Base-by-base conservation (phyloP, 495 filamentous ascomycete species). In the Staphylotrichum longicolle region DNA sequence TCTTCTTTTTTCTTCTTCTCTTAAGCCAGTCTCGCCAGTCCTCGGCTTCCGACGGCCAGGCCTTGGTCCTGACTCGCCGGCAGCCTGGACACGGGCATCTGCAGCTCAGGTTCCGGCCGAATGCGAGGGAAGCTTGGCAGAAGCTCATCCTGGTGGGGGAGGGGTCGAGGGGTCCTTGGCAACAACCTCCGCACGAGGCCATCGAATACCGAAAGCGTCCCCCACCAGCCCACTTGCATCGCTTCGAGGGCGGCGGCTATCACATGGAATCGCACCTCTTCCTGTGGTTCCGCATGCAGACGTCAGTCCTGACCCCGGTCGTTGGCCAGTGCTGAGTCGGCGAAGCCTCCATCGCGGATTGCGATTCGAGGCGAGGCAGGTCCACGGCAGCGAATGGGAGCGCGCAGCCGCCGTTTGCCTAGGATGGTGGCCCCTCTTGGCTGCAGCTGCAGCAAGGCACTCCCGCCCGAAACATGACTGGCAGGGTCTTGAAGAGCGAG, bases 401-500 rank as follows among this genome's bases (percentile, higher is more conserved):
- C 30, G 32, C 67, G 56, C 39, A 67, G 32, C 37, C 50, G 62
- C 66, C 59, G 61, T 58, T 27, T 53, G 30, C 47, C 68, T 40
- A 41, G 68, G 62, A 67, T 72, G 58, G 63, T 56, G 61, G 54
- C 49, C 47, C 45, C 32, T 41, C 68, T 68, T 60, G 61, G 58
- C 53, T 68, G 70, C 71, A 74, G 51, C 68, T 63, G 66, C 68
- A 71, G 72, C 73, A 77, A 77, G 74, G 75, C 72, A 78, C 72
- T 73, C 71, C 74, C 73, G 74, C 68, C 62, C 47, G 52, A 59
- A 32, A 37, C 32, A 41, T 2, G 37, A 15, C 8, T 48, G 45
- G 34, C 62, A 47, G 41, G 51, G 66, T 59, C 64, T 52, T 64
- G 60, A 57, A 60, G 56, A 42, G 60, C 48, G 39, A 54, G 46